These are phyloP conservation scores for Arthrobotrys megalospora DNA, from an alignment of 2,329 filamentous ascomycete genomes.

Conservation along the genomic window DNA sequence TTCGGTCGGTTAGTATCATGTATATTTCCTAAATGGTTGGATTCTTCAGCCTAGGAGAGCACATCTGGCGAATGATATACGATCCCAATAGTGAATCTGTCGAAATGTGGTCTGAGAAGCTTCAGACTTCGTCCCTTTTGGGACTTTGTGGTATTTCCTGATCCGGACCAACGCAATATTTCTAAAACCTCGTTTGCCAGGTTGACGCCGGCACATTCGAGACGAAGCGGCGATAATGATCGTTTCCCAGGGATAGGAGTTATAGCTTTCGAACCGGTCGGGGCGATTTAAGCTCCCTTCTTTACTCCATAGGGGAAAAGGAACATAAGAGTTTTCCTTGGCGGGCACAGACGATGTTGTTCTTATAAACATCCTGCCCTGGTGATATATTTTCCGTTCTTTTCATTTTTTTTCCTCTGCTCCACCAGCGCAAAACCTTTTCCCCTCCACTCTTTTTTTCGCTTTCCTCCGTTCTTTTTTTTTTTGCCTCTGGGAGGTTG, in stretches of 20 bases:
- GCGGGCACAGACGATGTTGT: conserved; percentile 20
- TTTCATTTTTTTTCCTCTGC: not conserved
- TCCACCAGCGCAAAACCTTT: conserved; percentile 58
- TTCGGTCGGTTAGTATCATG: conserved; percentile 45
- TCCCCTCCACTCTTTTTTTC: conserved; percentile 20
- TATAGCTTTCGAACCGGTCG: conserved; percentile 11
- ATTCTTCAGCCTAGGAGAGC: not conserved
- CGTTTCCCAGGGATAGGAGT: not conserved
- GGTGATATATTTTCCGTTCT: not conserved
- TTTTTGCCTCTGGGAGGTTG: conserved; percentile 58
- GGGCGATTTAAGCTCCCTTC: conserved; percentile 18
- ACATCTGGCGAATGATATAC: conserved; percentile 15
- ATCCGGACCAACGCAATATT: conserved; percentile 48
- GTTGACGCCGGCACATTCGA: conserved; percentile 48
- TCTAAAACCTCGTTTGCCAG: conserved; percentile 49
- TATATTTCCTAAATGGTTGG: conserved; percentile 15
- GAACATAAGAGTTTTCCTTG: conserved; percentile 20
- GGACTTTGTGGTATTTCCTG: conserved; percentile 36
- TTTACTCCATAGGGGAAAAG: too few relatives aligned
- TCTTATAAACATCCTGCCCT: conserved; percentile 53
- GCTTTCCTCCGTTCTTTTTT: conserved; percentile 24
- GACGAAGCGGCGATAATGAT: conserved; percentile 26
- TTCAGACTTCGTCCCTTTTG: not conserved
- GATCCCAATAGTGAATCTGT: not conserved
- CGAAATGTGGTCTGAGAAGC: conserved; percentile 5